Percentiles rank a stretch among this genome's conserved stretches.
Conservation (phyloP, 805 yeast genomes). For the Teunomyces aglyptinius region DNA sequence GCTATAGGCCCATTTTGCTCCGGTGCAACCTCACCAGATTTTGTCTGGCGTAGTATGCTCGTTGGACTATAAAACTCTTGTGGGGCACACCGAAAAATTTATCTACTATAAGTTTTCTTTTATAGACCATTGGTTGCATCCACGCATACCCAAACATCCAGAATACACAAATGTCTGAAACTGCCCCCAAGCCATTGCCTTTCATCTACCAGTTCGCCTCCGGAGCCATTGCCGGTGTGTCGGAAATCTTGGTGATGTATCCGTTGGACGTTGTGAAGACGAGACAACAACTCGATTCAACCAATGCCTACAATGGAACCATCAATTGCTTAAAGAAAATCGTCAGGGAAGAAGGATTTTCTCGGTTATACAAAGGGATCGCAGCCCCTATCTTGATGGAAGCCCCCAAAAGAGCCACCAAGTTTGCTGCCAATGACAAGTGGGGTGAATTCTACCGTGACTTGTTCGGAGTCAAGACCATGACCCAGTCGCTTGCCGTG, state of each 20-base stretch:
- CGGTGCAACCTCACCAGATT: neutral
- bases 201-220: conserved; percentile 86
- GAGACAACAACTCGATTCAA: conserved; percentile 73
- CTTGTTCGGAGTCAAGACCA: conserved; percentile 61
- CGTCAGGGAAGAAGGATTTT: conserved; percentile 78
- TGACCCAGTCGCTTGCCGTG: conserved; percentile 81
- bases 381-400: conserved; percentile 97
- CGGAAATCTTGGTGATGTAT: conserved; percentile 92
- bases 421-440: conserved; percentile 96
- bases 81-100: conserved; percentile 4
- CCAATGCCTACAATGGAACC: conserved; percentile 77
- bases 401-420: conserved; percentile 98
- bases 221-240: conserved; percentile 96
- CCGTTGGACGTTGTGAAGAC: conserved; percentile 97
- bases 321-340: conserved; percentile 82
- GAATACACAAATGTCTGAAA: conserved; percentile 1
- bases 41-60: neutral
- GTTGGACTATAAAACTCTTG: conserved; percentile 3
- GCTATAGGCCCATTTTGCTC: conserved; percentile 1
- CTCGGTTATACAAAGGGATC: conserved; percentile 88
- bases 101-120: neutral
- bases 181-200: conserved; percentile 47
- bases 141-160: neutral
- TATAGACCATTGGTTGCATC: neutral
- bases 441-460: conserved; percentile 84